These are phyloP conservation scores for Talaromyces borbonicus DNA, from an alignment of 495 filamentous ascomycete genomes.

Conservation along the genomic window DNA sequence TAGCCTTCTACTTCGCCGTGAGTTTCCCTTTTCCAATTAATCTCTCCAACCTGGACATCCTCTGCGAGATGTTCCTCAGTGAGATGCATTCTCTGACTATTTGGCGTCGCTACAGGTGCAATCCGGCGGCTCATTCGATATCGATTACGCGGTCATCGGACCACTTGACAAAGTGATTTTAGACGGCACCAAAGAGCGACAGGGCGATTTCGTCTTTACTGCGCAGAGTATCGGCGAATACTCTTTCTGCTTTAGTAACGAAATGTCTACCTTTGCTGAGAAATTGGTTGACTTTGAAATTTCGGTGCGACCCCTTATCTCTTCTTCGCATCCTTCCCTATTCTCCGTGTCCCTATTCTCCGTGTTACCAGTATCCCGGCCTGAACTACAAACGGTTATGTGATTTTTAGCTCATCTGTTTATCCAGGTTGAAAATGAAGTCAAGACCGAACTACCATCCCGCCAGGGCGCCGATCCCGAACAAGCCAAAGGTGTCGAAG, in stretches of 20 bases:
- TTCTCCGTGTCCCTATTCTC: no score
- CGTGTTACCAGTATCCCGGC: not conserved
- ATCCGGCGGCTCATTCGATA: constrained; percentile 91
- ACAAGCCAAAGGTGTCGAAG: constrained; percentile 83
- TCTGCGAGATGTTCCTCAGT: no score
- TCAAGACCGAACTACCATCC: constrained; percentile 68
- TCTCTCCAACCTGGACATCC: not conserved
- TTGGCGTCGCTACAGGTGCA: constrained; percentile 54
- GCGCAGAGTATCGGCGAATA: constrained; percentile 91
- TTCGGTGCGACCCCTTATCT: constrained; percentile 50
- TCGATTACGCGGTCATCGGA: constrained; percentile 83
- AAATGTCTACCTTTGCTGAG: constrained; percentile 95
- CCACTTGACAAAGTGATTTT: constrained; percentile 75
- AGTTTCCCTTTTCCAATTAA: constrained; percentile 18
- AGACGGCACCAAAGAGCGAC: constrained; percentile 83
- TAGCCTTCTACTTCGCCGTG: constrained; percentile 98
- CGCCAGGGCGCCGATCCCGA: constrained; percentile 88
- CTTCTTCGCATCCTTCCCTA: no score
- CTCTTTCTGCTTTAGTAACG: constrained; percentile 95
- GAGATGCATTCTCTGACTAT: not conserved
- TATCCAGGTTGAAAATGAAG: constrained; percentile 96
- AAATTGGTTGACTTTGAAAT: constrained; percentile 99
- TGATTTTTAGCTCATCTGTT: no score
- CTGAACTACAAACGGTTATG: not conserved
- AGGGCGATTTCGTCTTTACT: constrained; percentile 98